phyloP scores from a whole-genome alignment of 331 rosid species.

The Prunus yedoensis region DNA sequence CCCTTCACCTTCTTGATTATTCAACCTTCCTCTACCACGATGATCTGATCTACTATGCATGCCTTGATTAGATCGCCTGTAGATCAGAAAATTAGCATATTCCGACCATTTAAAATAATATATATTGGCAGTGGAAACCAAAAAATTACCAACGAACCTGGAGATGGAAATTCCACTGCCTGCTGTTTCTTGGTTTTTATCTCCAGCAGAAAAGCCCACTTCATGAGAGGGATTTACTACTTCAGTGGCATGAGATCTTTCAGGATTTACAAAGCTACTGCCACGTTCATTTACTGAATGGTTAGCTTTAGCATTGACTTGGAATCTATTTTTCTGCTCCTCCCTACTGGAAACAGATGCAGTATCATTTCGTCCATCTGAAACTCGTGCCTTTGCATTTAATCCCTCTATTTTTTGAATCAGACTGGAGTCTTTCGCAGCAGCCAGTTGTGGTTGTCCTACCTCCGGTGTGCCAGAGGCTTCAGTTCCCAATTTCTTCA shows the following conservation, averaged over 20 bases:
- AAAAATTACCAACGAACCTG: conserved; percentile 56
- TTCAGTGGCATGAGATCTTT: conserved; percentile 36
- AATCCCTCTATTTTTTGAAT: conserved; percentile 89
- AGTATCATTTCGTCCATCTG: conserved; percentile 49
- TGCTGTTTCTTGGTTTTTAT: conserved; percentile 42
- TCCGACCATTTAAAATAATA: conserved; percentile 19
- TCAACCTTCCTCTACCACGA: conserved; percentile 47
- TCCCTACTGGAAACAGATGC: conserved; percentile 51
- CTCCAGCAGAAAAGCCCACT: conserved; percentile 40
- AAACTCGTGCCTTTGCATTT: conserved; percentile 83
- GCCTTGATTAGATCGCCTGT: conserved; percentile 64
- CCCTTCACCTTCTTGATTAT: conserved; percentile 52
- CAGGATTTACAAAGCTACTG: conserved; percentile 32
- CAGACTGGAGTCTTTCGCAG: conserved; percentile 64
- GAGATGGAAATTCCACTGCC: conserved; percentile 36
- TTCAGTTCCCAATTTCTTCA: conserved; percentile 41
- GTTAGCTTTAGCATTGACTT: conserved; percentile 34
- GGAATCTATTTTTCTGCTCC: conserved; percentile 47
- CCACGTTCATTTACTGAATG: conserved; percentile 43
- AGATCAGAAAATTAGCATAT: conserved; percentile 35
- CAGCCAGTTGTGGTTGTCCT: conserved; percentile 37
- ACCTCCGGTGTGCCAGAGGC: conserved; percentile 43
- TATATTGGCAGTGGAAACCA: conserved; percentile 25
- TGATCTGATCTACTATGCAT: conserved; percentile 58
- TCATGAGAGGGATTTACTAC: conserved; percentile 34